A percentile compares a stretch with the other conserved stretches of the same genome.
These are phyloP conservation scores for Aspergillus oerlinghausenensis DNA, from an alignment of 2,329 filamentous ascomycete species.

Conservation along the genomic window DNA sequence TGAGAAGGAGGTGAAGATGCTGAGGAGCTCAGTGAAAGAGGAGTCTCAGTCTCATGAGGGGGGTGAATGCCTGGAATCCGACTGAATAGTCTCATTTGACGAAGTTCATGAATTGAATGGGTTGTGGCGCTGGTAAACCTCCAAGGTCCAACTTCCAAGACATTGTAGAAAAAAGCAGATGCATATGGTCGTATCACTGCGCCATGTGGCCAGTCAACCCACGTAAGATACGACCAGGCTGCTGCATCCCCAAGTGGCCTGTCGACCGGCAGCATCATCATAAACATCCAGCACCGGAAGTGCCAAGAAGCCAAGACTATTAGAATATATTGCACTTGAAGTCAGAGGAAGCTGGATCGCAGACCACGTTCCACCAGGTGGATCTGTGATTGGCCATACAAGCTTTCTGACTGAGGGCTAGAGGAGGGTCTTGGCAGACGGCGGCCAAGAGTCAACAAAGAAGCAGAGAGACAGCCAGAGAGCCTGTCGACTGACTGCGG, in stretches of 20 bases:
- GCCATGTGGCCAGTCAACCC: not conserved
- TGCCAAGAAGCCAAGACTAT: not conserved
- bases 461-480: not conserved
- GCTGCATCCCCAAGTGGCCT: not conserved
- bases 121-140: not conserved
- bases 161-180: not conserved
- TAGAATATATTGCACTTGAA: not conserved
- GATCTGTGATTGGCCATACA: conserved; percentile 4
- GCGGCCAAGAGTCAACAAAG: not conserved
- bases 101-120: not conserved
- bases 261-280: not conserved
- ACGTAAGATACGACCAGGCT: not conserved
- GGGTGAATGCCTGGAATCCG: not conserved
- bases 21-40: not conserved
- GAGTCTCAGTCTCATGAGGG: no score
- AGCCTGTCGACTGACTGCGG: not conserved
- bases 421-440: conserved; percentile 1
- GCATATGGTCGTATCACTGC: not conserved
- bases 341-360: not conserved
- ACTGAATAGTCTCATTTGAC: not conserved
- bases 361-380: conserved; percentile 3
- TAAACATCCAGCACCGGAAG: not conserved
- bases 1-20: conserved; percentile 3
- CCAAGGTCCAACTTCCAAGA: not conserved
- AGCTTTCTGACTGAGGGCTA: not conserved